Evolutionary conservation across 352 stramenopile genomes (phyloP), one percentile per base, ranked within the genome.

Genomic region (Globisporangium cylindrosporum): DNA sequence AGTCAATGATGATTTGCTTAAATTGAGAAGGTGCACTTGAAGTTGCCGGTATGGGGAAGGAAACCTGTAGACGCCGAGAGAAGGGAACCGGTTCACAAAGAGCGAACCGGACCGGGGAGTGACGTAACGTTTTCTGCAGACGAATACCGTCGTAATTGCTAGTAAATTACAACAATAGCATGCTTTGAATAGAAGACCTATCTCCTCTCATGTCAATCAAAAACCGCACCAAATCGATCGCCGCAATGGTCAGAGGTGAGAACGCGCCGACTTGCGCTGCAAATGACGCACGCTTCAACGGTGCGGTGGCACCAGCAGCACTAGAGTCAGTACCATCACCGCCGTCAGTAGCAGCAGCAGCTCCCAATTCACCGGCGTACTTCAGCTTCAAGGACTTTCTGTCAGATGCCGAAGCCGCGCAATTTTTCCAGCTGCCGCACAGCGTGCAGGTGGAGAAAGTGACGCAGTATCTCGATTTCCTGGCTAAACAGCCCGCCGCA

Each of bases 311-410:
- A 22, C 18, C 55, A 36, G 27, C 25, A 59, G 7, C 7, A 3
- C 6, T 7, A 25, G 8, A 18, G 22, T 7, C 54, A 24, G 25
- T 18, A 59, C 0, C 18, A 41, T 1, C 27, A 32, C 27, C 27
- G 2, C 3, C 27, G 6, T 4, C 27, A 32, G 27, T 32, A 32
- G 27, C n/a, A 46, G n/a, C 55, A 34, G 46, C 41, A 49, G 18
- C 32, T 18, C 1, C 27, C 14, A 49, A 9, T 29, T 1, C 48
- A 5, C 24, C 62, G 1, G 54, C 51, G 32, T 89, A 86, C 71
- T 93, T 86, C 66, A 90, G 69, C 43, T 90, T 93, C 59, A 86
- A 86, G 58, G 80, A 89, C 57, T 93, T 73, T 55, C 65, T 93
- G 10, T 70, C 81, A 18, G 59, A 73, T 12, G 69, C 69, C 3